phyloP scores from a whole-genome alignment of 768 basidiomycete species.

The Galerina marginata region DNA sequence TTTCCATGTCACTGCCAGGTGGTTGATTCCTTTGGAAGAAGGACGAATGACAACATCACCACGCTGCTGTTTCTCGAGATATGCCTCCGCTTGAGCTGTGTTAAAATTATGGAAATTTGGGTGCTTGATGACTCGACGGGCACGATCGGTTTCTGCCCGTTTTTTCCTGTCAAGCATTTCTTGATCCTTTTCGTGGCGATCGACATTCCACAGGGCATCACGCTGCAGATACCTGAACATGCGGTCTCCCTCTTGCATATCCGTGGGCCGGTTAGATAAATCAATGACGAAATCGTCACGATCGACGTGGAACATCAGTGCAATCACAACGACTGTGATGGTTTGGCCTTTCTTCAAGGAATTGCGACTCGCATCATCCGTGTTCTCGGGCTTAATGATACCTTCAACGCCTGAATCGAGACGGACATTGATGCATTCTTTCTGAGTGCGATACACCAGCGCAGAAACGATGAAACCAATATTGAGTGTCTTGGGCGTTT shows the following conservation, averaged over 20 bases:
- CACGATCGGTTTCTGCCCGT: constrained; percentile 78
- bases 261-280: constrained; percentile 70
- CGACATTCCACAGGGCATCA: constrained; percentile 70
- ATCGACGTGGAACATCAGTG: constrained; percentile 65
- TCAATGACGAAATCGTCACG: constrained; percentile 71
- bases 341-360: constrained; percentile 81
- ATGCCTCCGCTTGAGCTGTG: constrained; percentile 85
- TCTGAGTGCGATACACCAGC: constrained; percentile 61
- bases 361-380: constrained; percentile 54
- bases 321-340: constrained; percentile 78
- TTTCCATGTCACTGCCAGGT: constrained; percentile 98
- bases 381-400: constrained; percentile 61
- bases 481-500: constrained; percentile 79
- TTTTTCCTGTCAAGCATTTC: constrained; percentile 84
- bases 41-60: constrained; percentile 97
- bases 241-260: constrained; percentile 66
- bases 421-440: constrained; percentile 61
- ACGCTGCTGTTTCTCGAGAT: constrained; percentile 86
- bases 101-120: constrained; percentile 98
- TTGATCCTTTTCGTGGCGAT: constrained; percentile 67
- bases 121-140: constrained; percentile 91
- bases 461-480: constrained; percentile 84
- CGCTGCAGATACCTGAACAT: constrained; percentile 61
- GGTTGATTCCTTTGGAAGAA: constrained; percentile 91
- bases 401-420: constrained; percentile 97